Evolutionary conservation across 2,329 filamentous ascomycete species (phyloP).

Genomic region (Microascus cirrosus): DNA sequence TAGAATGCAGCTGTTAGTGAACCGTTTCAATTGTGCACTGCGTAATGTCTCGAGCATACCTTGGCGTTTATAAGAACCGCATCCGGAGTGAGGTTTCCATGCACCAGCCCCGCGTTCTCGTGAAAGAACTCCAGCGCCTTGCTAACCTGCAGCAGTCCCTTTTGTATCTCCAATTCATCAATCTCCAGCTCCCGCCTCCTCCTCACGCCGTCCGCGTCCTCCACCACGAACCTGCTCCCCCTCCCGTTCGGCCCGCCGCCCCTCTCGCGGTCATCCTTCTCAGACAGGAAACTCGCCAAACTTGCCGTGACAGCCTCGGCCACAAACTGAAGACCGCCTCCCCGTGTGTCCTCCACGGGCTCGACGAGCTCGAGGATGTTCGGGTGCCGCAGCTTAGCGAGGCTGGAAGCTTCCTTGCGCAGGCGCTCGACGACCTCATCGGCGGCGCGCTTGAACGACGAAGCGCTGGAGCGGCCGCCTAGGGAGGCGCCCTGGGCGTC

Average conservation of each 20-base stretch:
- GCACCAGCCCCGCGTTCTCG: slow-evolving; percentile 86
- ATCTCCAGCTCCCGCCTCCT: slow-evolving; percentile 78
- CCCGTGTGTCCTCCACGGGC: slow-evolving; percentile 87
- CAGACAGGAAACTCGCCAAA: slow-evolving; percentile 67
- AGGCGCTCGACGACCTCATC: slow-evolving; percentile 87
- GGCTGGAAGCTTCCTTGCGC: slow-evolving; percentile 81
- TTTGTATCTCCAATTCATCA: slow-evolving; percentile 95
- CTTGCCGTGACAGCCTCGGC: slow-evolving; percentile 87
- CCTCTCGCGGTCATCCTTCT: slow-evolving; percentile 81
- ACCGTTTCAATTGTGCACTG: neutral
- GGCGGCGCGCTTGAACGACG: slow-evolving; percentile 65
- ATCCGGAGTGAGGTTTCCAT: slow-evolving; percentile 89
- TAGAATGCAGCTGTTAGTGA: slow-evolving; percentile 18
- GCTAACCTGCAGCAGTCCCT: slow-evolving; percentile 83
- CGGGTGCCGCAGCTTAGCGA: slow-evolving; percentile 82
- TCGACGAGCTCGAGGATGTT: slow-evolving; percentile 88
- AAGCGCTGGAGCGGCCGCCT: slow-evolving; percentile 31
- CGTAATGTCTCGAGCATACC: slow-evolving; percentile 23
- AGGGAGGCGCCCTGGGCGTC: slow-evolving; percentile 40
- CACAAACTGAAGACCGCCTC: slow-evolving; percentile 87
- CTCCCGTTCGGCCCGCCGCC: slow-evolving; percentile 57
- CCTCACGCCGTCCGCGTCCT: slow-evolving; percentile 63
- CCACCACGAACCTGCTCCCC: slow-evolving; percentile 68
- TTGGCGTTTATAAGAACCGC: slow-evolving; percentile 91
- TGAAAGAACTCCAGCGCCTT: slow-evolving; percentile 93